These are phyloP conservation scores for Tardiomyces digboiensis DNA, from an alignment of 1,139 yeast genomes.

Conservation along the genomic window DNA sequence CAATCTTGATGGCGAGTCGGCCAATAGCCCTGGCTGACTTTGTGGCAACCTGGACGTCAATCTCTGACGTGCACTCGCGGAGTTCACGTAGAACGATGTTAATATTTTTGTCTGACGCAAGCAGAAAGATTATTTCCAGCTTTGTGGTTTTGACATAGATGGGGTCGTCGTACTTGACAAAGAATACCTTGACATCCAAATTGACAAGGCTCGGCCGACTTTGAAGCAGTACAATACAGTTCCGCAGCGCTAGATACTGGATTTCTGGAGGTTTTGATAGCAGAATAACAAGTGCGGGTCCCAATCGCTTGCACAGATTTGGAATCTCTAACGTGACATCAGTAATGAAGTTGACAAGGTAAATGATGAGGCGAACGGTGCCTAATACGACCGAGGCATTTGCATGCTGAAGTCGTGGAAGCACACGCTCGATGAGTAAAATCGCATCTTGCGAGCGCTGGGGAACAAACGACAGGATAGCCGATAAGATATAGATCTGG, in stretches of 20 bases:
- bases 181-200: conserved; percentile 68
- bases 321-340: conserved; percentile 35
- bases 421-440: conserved; percentile 52
- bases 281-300: conserved; percentile 62
- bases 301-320: conserved; percentile 48
- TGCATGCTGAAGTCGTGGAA: conserved; percentile 73
- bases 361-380: conserved; percentile 62
- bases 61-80: conserved; percentile 79
- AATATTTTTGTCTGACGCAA: conserved; percentile 61
- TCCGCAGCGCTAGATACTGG: conserved; percentile 74
- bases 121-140: conserved; percentile 70
- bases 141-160: conserved; percentile 82
- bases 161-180: conserved; percentile 78
- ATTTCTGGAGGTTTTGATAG: conserved; percentile 75
- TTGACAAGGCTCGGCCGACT: conserved; percentile 53
- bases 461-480: conserved; percentile 66
- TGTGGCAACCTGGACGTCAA: conserved; percentile 76
- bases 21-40: conserved; percentile 89
- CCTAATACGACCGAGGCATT: conserved; percentile 78
- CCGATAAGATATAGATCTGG: conserved; percentile 59
- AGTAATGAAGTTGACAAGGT: conserved; percentile 59
- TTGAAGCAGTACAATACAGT: conserved; percentile 64
- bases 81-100: conserved; percentile 60
- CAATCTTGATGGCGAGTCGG: conserved; percentile 70
- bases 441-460: conserved; percentile 56